Evolutionary conservation across 2,329 filamentous ascomycete genomes (phyloP).

Genomic region (Microcyclospora pomicola): DNA sequence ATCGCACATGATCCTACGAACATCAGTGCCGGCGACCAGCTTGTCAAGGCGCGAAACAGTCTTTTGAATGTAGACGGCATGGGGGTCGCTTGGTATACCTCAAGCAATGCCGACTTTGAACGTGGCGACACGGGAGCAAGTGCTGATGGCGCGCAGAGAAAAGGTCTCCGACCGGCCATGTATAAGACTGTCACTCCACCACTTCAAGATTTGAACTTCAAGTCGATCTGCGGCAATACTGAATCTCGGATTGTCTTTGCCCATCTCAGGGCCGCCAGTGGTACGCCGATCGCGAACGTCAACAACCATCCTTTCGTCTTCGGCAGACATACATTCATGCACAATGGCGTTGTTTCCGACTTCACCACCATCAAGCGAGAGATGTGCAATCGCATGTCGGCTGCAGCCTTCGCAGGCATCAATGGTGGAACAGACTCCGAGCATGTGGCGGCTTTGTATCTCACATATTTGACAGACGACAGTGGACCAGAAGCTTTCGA

Average conservation of each 20-base stretch:
- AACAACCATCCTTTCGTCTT: conserved; percentile 45
- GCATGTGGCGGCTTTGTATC: conserved; percentile 35
- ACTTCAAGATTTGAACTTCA: conserved; percentile 41
- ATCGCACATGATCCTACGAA: conserved; percentile 35
- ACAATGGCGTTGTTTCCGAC: conserved; percentile 38
- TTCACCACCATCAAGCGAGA: conserved; percentile 35
- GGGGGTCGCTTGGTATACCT: conserved; percentile 42
- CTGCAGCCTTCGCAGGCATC: conserved; percentile 36
- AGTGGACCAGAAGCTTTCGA: conserved; percentile 17
- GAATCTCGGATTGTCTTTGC: conserved; percentile 37
- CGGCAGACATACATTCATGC: conserved; percentile 42
- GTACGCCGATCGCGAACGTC: conserved; percentile 33
- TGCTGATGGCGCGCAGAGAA: conserved; percentile 15
- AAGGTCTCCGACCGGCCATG: conserved; percentile 31
- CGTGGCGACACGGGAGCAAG: conserved; percentile 13
- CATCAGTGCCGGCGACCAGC: conserved; percentile 28
- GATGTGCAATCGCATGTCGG: conserved; percentile 31
- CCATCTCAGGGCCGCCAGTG: conserved; percentile 39
- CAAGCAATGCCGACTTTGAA: conserved; percentile 29
- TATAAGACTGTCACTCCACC: conserved; percentile 41
- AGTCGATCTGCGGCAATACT: conserved; percentile 38
- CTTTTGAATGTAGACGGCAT: conserved; percentile 43
- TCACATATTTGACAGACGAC: conserved; percentile 30
- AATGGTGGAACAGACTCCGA: conserved; percentile 41
- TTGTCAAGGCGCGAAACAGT: conserved; percentile 36